These are phyloP conservation scores for Saussurea involucrata DNA, from an alignment of 129 eudicot genomes.

Conservation along the genomic window DNA sequence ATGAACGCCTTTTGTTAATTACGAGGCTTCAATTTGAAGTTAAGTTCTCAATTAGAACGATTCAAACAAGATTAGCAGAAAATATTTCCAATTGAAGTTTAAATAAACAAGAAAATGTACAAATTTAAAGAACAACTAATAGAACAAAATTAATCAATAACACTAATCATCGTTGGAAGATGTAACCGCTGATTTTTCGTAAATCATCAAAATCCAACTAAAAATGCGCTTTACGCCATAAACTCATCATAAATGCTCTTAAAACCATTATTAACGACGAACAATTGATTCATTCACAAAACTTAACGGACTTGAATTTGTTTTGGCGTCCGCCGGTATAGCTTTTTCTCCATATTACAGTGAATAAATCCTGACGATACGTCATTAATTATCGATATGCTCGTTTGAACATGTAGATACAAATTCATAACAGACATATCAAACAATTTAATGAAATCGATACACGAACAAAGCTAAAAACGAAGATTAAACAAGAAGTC, in stretches of 20 bases:
- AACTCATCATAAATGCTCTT: not conserved
- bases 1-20: not conserved
- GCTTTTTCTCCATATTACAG: not conserved
- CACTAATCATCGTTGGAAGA: not conserved
- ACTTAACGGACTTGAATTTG: not conserved
- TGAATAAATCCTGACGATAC: too few species aligned
- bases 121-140: not conserved
- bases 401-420: not conserved
- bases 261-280: not conserved
- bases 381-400: too few species aligned
- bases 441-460: not conserved
- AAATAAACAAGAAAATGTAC: not conserved
- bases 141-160: not conserved
- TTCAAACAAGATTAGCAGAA: not conserved
- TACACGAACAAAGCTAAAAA: not conserved
- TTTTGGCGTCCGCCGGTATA: not conserved
- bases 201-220: slow-evolving; percentile 7
- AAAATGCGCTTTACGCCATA: slow-evolving; percentile 1
- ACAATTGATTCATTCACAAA: not conserved
- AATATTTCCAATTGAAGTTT: not conserved
- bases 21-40: slow-evolving; percentile 6
- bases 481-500: not conserved
- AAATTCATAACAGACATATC: not conserved
- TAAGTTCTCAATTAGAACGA: not conserved
- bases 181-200: not conserved